Evolutionary conservation across 257 asterid genomes (phyloP).

Genomic region (Coffea eugenioides): DNA sequence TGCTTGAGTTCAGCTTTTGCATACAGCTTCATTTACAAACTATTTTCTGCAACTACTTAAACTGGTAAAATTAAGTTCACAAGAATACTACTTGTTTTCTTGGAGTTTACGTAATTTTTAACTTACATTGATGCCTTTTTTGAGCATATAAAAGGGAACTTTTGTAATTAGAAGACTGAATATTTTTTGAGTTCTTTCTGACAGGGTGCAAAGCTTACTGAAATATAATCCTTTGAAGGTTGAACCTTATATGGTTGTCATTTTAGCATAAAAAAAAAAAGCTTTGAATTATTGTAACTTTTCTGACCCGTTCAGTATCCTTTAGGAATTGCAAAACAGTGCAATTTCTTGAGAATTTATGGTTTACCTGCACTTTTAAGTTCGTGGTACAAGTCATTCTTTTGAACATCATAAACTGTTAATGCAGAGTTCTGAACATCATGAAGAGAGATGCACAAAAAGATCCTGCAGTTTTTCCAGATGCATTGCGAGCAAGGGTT

Average conservation of each 20-base stretch:
- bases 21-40: neutral
- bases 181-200: no score
- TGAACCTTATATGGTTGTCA: neutral
- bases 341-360: slow-evolving; percentile 3
- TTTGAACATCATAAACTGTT: neutral
- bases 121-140: neutral
- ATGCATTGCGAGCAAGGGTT: slow-evolving; percentile 69
- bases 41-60: neutral
- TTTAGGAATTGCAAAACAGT: neutral
- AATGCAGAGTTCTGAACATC: slow-evolving; percentile 82
- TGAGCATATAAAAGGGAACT: neutral
- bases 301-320: neutral
- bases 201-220: neutral
- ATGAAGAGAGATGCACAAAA: slow-evolving; percentile 83
- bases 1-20: neutral
- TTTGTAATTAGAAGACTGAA: neutral
- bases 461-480: slow-evolving; percentile 80
- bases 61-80: neutral
- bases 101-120: neutral
- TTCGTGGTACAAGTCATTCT: neutral
- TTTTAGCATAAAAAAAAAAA: neutral
- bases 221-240: neutral
- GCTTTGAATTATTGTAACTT: neutral
- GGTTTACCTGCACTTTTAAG: neutral
- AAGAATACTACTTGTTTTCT: neutral